Base-by-base conservation (phyloP, 2,329 filamentous ascomycete genomes). In the Ceratocystis lukuohia region DNA sequence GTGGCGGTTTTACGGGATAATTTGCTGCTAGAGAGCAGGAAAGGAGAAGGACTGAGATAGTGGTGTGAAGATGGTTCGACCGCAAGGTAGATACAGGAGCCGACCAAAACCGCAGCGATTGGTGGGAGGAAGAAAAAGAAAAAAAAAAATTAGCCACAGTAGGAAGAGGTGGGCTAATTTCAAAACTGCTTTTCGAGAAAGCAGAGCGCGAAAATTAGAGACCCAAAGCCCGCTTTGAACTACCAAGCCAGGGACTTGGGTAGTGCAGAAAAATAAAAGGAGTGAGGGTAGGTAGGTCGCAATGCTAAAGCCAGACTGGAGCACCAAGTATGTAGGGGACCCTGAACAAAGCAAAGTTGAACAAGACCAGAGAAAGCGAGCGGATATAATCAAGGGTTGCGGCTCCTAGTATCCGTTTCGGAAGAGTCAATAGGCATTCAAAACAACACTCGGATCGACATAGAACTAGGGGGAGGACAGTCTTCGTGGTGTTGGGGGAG, bases 1-100 rank as follows among this genome's bases (percentile, higher is more conserved):
- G 66, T 67, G 66, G 41, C 66, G 66, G 64, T 65, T 65, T 45
- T 45, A 15, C 48, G 22, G 12, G 53, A 44, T 41, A 33, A 59
- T 37, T 57, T 59, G 50, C 37, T 59, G 53, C 64, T 65, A 48
- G 53, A 65, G 44, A 61, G 53, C 37, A 37, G 37, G 61, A 33
- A 12, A 30, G 44, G 6, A 30, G 33, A 22, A 48, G 41, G 41
- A n/a, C n/a, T 20, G 17, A 45, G 46, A 22, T 28, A 22, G 50
- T 65, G 48, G 63, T 65, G 48, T 65, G 48, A 57, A 57, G 48
- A 44, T 65, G 48, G 20, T 57, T 30, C 63, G 63, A 65, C 37
- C 33, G 33, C n/a, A 12, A 12, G 37, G 8, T 12, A 46, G 45
- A 62, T 33, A 62, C 41, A 48, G 46, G 50, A 57, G 45, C 63